Base-by-base conservation (phyloP, 495 filamentous ascomycete genomes). In the Mytilinidion resinicola region DNA sequence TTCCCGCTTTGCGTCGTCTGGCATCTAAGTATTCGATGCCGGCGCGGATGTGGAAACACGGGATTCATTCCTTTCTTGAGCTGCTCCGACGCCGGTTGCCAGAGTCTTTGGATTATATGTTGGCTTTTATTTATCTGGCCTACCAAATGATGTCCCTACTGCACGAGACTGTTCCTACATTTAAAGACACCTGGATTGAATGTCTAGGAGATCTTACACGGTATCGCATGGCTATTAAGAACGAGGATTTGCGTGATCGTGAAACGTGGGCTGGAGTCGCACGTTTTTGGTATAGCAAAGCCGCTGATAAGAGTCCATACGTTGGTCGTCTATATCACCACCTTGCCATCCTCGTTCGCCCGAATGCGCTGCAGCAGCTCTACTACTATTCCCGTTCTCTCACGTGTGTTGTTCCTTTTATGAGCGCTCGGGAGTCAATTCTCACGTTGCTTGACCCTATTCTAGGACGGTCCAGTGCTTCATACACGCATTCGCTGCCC, bases 141-240 rank as follows among this genome's bases (percentile, higher is more conserved):
- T 92, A 92, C 63, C 84, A 85, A 15, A 88, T 89, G 81, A 85
- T 92, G 78, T 84, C 86, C 0, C 69, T 93, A 3, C 73, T 93
- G 0, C 79, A 86, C 54, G 89, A 92, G 67, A 90, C 85, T 0
- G 85, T 91, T 0, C 79, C 85, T 3, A 72, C 78, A 0, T 95
- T 91, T 64, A 79, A 86, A 59, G 87, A 91, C 47, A 95, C 86
- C 0, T 96, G 91, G 91, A 87, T 95, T 25, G 91, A 96, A 62
- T 95, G 89, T 63, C 75, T 96, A 0, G 90, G 90, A 0, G 89
- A 93, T 68, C 70, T 93, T 3, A 85, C 81, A 0, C 71, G 84
- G 34, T 88, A 87, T 53, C 74, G 84, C 0, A 91, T 92, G 87
- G 87, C 87, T 0, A 84, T 91, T 25, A 87, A 92, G 66, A 85